These are phyloP conservation scores for Musa acuminata DNA, from an alignment of 176 grass and related monocot genomes.

Conservation along the genomic window DNA sequence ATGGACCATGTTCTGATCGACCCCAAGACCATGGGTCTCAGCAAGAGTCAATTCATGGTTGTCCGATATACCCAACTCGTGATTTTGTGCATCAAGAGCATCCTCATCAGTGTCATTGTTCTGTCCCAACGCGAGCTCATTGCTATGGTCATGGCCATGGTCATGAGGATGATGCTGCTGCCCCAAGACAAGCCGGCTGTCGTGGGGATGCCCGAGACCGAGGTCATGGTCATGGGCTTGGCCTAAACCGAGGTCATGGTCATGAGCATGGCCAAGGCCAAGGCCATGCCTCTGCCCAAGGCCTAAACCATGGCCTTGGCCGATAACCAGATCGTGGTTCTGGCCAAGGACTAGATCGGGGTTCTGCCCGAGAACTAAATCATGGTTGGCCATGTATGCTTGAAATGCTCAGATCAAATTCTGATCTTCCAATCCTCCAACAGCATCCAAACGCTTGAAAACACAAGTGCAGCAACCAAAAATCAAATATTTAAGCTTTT, in stretches of 20 bases:
- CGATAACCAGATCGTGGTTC: conserved; percentile 47
- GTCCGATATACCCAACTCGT: conserved; percentile 51
- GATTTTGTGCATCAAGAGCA: conserved; percentile 33
- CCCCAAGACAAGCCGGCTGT: conserved; percentile 49
- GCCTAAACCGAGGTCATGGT: conserved; percentile 47
- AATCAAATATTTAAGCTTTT: neutral
- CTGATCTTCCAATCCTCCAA: neutral
- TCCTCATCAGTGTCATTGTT: conserved; percentile 41
- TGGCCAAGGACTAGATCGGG: conserved; percentile 67
- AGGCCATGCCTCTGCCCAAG: conserved; percentile 42
- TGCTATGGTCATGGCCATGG: conserved; percentile 34
- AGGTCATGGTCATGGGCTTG: conserved; percentile 43
- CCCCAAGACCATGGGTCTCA: conserved; percentile 51
- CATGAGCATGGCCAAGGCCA: conserved; percentile 46
- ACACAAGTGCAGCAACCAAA: neutral
- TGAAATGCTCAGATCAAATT: conserved; percentile 1
- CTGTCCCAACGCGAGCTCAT: conserved; percentile 67
- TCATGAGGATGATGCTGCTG: conserved; percentile 25
- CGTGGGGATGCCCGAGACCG: conserved; percentile 44
- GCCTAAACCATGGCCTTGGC: conserved; percentile 24
- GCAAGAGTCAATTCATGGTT: conserved; percentile 63
- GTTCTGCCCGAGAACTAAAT: conserved; percentile 66
- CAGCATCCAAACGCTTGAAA: neutral
- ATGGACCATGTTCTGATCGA: conserved; percentile 49
- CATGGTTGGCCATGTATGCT: conserved; percentile 66